Base-by-base conservation (phyloP, 768 basidiomycete species). In the Pleurotus salmoneostramineus region DNA sequence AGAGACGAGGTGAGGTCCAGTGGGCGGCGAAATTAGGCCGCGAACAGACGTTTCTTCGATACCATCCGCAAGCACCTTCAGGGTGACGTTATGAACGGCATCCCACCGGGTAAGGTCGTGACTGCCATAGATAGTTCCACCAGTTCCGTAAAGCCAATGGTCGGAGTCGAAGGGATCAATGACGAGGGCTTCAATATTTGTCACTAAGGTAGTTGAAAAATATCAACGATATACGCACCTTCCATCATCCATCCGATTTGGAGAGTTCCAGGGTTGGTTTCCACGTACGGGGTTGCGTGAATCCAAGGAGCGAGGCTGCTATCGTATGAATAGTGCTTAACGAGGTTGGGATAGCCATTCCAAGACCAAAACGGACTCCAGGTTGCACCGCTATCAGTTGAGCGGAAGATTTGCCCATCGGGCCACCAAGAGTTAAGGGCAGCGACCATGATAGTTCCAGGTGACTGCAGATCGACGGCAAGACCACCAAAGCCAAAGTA, bases 171-270 rank as follows among this genome's bases (percentile, higher is more conserved):
- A 84, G 0, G 85, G 86, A 66, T 88, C 80, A 49, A 87, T 87
- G 17, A 70, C 74, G 45, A 86, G 67, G 32, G 77, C 78, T 82
- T 58, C 15, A 11, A 21, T 51, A 34, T 2, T 21, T 11, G 10
- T 4, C 7, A 27, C 21, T 4, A 47, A 31, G 6, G 8, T 50
- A 15, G 32, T 5, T 27, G 21, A 34, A 12, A 40, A 27, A 12
- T 35, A 45, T n/a, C 47, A 40, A 48, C 8, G 11, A 59, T 68
- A 48, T 59, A 72, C 21, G 21, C 21, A 72, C 83, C 69, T 74
- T 88, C 85, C 80, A 88, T 87, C 85, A 86, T 86, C 85, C 85
- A 87, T 6, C 86, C 85, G 48, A 85, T 79, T 59, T 84, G 84
- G 55, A 77, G 66, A 43, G 73, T 71, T 3, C 78, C 78, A 12